Conservation (phyloP, 768 basidiomycete genomes). For the Russula brevipes region DNA sequence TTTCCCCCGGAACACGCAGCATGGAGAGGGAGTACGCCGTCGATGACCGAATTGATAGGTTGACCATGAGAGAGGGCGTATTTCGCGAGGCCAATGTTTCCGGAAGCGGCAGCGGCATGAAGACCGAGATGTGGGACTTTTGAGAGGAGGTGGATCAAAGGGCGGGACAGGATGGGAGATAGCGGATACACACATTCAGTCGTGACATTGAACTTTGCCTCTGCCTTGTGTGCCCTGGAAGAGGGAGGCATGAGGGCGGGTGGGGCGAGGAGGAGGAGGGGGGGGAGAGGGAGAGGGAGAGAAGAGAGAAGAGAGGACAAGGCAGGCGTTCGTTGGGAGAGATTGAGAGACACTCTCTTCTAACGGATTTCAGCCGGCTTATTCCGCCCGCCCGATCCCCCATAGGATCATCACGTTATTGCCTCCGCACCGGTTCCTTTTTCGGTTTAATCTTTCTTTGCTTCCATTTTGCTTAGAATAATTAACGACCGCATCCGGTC, state of each 20-base stretch:
- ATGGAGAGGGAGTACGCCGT: slow-evolving; percentile 95
- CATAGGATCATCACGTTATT: background rate
- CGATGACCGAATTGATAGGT: slow-evolving; percentile 92
- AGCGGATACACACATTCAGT: slow-evolving; percentile 44
- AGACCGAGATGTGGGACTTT: slow-evolving; percentile 72
- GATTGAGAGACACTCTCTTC: background rate
- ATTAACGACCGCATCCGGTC: background rate
- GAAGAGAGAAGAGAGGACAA: background rate
- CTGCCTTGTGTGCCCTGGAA: slow-evolving; percentile 37
- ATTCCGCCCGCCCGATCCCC: slow-evolving; percentile 5
- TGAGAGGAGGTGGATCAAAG: background rate
- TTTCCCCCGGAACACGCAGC: slow-evolving; percentile 91
- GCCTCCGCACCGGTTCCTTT: slow-evolving; percentile 4
- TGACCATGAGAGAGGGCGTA: slow-evolving; percentile 93
- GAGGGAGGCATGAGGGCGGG: slow-evolving; percentile 33
- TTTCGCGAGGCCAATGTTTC: slow-evolving; percentile 88
- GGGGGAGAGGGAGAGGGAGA: no score
- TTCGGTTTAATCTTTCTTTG: slow-evolving; percentile 15
- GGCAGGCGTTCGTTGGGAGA: background rate
- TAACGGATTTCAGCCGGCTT: slow-evolving; percentile 4
- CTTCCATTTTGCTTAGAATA: background rate
- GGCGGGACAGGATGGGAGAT: background rate
- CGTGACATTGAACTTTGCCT: slow-evolving; percentile 49
- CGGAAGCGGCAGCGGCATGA: slow-evolving; percentile 72
- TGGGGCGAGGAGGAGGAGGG: background rate